Conservation (phyloP, 305 asterid species). For the Nicotiana rustica region DNA sequence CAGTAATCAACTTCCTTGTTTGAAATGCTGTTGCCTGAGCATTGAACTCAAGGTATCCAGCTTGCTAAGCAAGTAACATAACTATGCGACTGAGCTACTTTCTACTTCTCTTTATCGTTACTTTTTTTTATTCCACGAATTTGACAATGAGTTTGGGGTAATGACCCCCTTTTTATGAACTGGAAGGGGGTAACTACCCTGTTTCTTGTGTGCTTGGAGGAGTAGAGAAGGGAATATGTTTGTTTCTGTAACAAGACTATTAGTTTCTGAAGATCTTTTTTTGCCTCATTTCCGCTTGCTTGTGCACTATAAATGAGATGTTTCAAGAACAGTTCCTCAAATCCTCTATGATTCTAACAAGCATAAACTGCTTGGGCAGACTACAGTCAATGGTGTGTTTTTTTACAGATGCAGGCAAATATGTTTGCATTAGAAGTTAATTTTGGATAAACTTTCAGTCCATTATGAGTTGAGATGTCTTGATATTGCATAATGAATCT, state of each 20-base stretch:
- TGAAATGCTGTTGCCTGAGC: too few species aligned
- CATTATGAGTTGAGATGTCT: too few species aligned
- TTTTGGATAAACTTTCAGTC: too few species aligned
- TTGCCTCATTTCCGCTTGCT: not conserved
- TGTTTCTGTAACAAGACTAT: not conserved
- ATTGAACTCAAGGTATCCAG: too few species aligned
- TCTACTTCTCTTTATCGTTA: not conserved
- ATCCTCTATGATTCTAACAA: not conserved
- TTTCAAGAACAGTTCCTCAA: not conserved
- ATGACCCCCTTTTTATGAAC: too few species aligned
- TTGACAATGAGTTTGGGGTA: not conserved
- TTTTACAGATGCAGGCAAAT: too few species aligned
- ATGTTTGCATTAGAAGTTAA: too few species aligned
- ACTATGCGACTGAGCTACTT: not conserved
- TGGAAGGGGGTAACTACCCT: not conserved
- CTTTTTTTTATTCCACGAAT: not conserved
- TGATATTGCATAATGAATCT: too few species aligned
- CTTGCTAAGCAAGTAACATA: too few species aligned
- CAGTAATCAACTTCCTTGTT: too few species aligned
- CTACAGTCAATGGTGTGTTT: too few species aligned
- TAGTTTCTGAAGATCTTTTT: not conserved
- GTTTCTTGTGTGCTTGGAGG: not conserved
- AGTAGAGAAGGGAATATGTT: not conserved
- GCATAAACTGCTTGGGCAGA: too few species aligned
- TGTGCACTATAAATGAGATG: not conserved